Evolutionary conservation across 1,284 basidiomycete genomes (phyloP).

Genomic region (Phenoliferia sp.): DNA sequence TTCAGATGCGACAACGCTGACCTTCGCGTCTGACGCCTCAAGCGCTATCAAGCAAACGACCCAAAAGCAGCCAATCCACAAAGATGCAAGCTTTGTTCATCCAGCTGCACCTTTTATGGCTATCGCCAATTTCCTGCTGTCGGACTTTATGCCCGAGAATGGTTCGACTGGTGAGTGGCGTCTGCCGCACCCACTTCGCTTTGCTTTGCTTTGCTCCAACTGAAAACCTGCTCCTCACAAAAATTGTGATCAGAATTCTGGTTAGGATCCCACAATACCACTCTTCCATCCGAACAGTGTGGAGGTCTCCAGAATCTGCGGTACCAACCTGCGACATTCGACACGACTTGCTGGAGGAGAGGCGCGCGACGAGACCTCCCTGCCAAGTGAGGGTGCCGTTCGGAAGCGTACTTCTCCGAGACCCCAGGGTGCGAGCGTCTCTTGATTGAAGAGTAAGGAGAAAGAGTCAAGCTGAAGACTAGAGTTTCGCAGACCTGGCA

Average conservation of each 20-base stretch:
- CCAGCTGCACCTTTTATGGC: slow-evolving; percentile 10
- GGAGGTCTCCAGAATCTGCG: background rate
- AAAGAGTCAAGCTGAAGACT: background rate
- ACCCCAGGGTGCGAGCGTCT: background rate
- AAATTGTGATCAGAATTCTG: slow-evolving; percentile 11
- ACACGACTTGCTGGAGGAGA: background rate
- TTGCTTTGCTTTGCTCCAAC: background rate
- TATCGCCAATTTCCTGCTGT: slow-evolving; percentile 6
- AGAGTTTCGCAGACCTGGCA: background rate
- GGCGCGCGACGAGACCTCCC: background rate
- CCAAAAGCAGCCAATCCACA: slow-evolving; percentile 7
- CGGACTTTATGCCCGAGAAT: slow-evolving; percentile 16
- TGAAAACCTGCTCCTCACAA: background rate
- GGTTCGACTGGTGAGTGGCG: background rate
- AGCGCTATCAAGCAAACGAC: slow-evolving; percentile 5
- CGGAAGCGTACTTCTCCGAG: slow-evolving; percentile 12
- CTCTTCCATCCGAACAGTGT: slow-evolving; percentile 4
- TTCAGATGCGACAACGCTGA: background rate
- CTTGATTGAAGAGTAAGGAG: background rate
- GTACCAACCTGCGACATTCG: slow-evolving; percentile 7
- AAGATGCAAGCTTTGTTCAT: slow-evolving; percentile 6
- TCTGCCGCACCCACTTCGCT: background rate
- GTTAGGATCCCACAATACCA: slow-evolving; percentile 10
- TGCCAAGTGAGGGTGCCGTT: slow-evolving; percentile 8
- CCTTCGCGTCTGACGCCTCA: background rate